phyloP scores from a whole-genome alignment of 768 basidiomycete genomes.

The Podaxis sp. region DNA sequence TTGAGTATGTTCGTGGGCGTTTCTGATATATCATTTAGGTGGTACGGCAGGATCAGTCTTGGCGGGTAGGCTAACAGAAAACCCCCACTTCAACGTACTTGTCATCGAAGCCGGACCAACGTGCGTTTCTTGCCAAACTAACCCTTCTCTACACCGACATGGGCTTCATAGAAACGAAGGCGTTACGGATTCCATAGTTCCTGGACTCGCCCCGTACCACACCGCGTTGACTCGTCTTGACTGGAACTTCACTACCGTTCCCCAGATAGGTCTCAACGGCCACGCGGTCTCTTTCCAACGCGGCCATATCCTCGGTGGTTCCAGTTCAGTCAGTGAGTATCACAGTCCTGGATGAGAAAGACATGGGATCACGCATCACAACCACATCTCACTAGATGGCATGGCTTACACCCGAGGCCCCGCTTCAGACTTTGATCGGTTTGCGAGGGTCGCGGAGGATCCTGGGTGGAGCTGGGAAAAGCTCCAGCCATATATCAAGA shows the following conservation, averaged over 20 bases:
- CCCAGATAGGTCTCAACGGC: constrained; percentile 22
- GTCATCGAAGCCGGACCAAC: constrained; percentile 14
- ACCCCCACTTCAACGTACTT: constrained; percentile 11
- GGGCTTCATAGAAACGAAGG: neutral
- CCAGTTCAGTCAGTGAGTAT: constrained; percentile 26
- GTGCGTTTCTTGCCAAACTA: neutral
- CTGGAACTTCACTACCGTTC: constrained; percentile 29
- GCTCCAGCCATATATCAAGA: constrained; percentile 21
- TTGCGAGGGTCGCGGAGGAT: constrained; percentile 24
- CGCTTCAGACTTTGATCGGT: constrained; percentile 18
- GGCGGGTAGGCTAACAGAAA: constrained; percentile 25
- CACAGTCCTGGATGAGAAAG: neutral
- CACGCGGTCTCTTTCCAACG: constrained; percentile 22
- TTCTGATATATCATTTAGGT: constrained; percentile 10
- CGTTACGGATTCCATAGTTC: constrained; percentile 15
- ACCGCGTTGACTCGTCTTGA: constrained; percentile 8
- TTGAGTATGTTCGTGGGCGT: neutral
- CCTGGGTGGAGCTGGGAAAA: constrained; percentile 30
- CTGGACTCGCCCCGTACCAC: neutral
- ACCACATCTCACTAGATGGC: neutral
- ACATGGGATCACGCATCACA: constrained; percentile 8
- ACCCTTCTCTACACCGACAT: neutral
- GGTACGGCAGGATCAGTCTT: constrained; percentile 26
- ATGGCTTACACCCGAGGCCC: constrained; percentile 22
- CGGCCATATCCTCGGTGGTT: constrained; percentile 29